phyloP scores from a whole-genome alignment of 495 filamentous ascomycete genomes.

The Sabuloglossum arenarium region DNA sequence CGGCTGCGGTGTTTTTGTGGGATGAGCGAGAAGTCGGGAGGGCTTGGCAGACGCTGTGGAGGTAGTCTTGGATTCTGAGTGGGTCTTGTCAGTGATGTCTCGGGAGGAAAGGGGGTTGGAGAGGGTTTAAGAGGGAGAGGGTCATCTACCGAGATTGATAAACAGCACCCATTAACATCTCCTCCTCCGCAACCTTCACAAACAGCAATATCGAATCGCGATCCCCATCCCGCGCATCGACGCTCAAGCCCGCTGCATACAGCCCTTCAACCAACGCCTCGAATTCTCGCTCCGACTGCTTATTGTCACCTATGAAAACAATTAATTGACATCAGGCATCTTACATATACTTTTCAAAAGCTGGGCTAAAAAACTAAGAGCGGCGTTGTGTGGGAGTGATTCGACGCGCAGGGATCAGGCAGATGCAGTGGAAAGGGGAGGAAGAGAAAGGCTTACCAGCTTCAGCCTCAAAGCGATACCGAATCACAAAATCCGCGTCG shows the following conservation, averaged over 20 bases:
- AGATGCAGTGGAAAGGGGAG: too few relatives aligned
- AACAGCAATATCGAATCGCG: constrained; percentile 64
- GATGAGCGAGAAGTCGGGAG: constrained; percentile 21
- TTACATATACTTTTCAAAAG: too few relatives aligned
- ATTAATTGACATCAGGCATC: too few relatives aligned
- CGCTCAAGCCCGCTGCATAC: constrained; percentile 51
- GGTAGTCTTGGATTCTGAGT: constrained; percentile 69
- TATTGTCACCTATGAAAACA: neutral
- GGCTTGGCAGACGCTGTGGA: neutral
- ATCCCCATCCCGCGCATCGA: constrained; percentile 66
- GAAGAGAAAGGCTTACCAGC: neutral
- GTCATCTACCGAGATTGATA: constrained; percentile 40
- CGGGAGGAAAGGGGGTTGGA: neutral
- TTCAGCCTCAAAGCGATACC: constrained; percentile 37
- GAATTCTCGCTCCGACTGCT: constrained; percentile 30
- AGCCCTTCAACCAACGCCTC: constrained; percentile 52
- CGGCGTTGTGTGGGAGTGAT: constrained; percentile 29
- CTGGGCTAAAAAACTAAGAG: too few relatives aligned
- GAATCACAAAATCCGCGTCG: constrained; percentile 83
- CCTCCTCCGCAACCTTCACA: constrained; percentile 46
- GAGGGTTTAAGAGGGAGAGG: too few relatives aligned
- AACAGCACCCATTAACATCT: constrained; percentile 37
- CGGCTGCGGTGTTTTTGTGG: constrained; percentile 20
- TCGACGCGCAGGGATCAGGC: constrained; percentile 46
- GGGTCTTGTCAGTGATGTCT: neutral